Base-by-base conservation (phyloP, 768 basidiomycete genomes). In the Phanerochaete carnosa region DNA sequence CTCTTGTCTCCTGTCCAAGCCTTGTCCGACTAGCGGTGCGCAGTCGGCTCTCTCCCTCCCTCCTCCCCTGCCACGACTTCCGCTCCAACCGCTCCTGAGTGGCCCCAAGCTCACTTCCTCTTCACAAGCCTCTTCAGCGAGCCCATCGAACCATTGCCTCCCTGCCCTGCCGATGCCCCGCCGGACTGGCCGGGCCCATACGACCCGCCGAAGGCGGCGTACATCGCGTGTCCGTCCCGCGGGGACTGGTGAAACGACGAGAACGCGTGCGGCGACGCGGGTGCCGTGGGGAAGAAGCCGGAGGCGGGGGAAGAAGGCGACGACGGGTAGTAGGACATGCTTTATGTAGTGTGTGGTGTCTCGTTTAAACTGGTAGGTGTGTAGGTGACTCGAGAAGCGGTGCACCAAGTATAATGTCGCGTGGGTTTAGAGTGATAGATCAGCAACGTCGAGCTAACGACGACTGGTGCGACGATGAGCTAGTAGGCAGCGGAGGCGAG, bases 211-310 rank as follows among this genome's bases (percentile, higher is more conserved):
- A 75, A 60, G 22, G 68, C 64, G 28, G 74, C 70, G 64, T 67
- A 72, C 69, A 74, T 70, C 32, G 66, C 54, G 59, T 73, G 70
- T 47, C 64, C 54, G 65, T 71, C 71, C 55, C 73, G 68, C 46
- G 74, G 74, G 19, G 72, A 71, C 60, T 72, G 69, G 61, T 73
- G 72, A 66, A 75, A 72, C 23, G 67, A 55, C 50, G 72, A 55
- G 68, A 75, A 75, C 32, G 74, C 74, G 64, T 75, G 69, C 33
- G 74, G 74, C 19, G 71, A 66, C 37, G 70, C 63, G 58, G 74
- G 72, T 2, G 66, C 71, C 13, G 58, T 69, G 16, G 74, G 74
- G 73, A 75, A 75, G 69, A 75, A 74, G 61, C 70, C 64, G 19
- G 45, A 19, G 3, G 64, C 19, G 25, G 64, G 65, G 49, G 73